Evolutionary conservation across 2,329 filamentous ascomycete genomes (phyloP).

Genomic region (Rutstroemia sp.): DNA sequence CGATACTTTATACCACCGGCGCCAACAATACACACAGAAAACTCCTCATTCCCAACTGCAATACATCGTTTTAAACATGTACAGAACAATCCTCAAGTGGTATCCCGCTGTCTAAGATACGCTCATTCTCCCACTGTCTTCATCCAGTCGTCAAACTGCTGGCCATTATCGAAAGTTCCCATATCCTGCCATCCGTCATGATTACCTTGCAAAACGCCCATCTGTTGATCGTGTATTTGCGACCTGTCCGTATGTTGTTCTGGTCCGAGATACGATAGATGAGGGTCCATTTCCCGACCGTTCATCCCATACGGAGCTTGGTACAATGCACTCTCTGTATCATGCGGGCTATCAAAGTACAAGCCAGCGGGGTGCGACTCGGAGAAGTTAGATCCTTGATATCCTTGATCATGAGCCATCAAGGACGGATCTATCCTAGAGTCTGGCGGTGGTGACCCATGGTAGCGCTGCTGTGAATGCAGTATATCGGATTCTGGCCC

Average conservation of each 20-base stretch:
- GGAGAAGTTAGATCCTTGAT: slow-evolving; percentile 15
- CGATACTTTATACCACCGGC: background rate
- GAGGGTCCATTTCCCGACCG: slow-evolving; percentile 15
- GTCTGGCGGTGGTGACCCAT: slow-evolving; percentile 10
- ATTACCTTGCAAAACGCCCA: slow-evolving; percentile 23
- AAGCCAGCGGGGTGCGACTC: slow-evolving; percentile 13
- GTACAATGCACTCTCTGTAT: slow-evolving; percentile 20
- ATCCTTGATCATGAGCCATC: slow-evolving; percentile 16
- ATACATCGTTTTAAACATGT: background rate
- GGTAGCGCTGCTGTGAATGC: slow-evolving; percentile 11
- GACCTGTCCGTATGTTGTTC: slow-evolving; percentile 17
- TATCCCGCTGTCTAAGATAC: background rate
- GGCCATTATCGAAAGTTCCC: slow-evolving; percentile 24
- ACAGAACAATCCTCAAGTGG: background rate
- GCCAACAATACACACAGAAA: slow-evolving; percentile 3
- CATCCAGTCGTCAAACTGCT: slow-evolving; percentile 31
- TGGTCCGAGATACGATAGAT: slow-evolving; percentile 20
- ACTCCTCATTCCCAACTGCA: background rate
- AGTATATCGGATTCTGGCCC: slow-evolving; percentile 29
- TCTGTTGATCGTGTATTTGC: slow-evolving; percentile 26
- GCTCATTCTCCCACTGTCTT: slow-evolving; percentile 13
- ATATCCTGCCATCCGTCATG: slow-evolving; percentile 28
- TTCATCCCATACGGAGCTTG: slow-evolving; percentile 9
- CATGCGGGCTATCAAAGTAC: slow-evolving; percentile 20
- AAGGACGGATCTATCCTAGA: slow-evolving; percentile 26